Evolutionary conservation across 2,329 filamentous ascomycete genomes (phyloP).

Genomic region (Mycosphaerella arachidis): DNA sequence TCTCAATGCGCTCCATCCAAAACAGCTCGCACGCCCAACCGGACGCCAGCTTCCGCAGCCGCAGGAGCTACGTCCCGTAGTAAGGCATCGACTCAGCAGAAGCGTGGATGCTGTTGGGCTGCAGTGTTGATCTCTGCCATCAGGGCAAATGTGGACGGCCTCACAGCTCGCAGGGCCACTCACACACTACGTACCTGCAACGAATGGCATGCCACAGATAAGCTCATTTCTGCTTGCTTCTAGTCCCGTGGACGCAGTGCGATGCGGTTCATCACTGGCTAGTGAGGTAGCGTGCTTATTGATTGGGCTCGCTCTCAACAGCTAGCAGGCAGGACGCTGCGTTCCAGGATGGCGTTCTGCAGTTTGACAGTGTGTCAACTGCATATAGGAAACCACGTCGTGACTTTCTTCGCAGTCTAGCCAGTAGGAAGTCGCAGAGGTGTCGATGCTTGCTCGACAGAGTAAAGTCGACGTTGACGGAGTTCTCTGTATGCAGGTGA

Average conservation of each 20-base stretch:
- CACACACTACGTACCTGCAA: neutral
- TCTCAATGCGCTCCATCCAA: neutral
- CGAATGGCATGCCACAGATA: conserved; percentile 18
- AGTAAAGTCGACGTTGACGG: no score
- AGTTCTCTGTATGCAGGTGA: no score
- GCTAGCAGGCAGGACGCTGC: conserved; percentile 20
- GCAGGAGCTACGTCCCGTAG: conserved; percentile 9
- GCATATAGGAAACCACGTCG: no score
- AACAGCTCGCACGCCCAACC: conserved; percentile 10
- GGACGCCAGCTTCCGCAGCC: conserved; percentile 16
- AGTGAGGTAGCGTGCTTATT: conserved; percentile 2
- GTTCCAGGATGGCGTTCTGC: conserved; percentile 11
- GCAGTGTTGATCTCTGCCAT: conserved; percentile 4
- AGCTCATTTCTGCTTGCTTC: conserved; percentile 18
- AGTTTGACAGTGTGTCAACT: neutral
- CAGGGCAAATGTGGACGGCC: neutral
- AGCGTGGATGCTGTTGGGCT: conserved; percentile 7
- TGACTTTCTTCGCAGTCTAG: no score
- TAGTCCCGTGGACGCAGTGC: conserved; percentile 37
- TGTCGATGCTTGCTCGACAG: no score
- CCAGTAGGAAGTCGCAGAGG: no score
- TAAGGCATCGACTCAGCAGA: conserved; percentile 5
- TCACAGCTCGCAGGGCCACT: neutral
- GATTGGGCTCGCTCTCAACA: conserved; percentile 12
- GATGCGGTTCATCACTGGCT: conserved; percentile 34